Percentiles rank a stretch among this genome's conserved stretches.
Conservation (phyloP, 176 grass and related monocot genomes). For the Carex parvula region DNA sequence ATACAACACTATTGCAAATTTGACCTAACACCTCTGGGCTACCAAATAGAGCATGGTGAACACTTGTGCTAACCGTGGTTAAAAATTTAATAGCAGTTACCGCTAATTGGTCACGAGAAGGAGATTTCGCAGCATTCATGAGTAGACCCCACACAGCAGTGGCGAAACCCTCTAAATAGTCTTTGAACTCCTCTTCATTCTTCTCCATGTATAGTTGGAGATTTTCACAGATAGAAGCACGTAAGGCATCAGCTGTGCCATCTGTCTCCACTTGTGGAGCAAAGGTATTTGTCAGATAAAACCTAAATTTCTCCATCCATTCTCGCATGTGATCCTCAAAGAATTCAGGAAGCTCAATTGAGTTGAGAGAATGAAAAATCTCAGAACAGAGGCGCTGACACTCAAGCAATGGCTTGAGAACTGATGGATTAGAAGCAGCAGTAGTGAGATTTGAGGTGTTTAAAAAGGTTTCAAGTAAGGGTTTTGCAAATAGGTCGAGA, state of each 20-base stretch:
- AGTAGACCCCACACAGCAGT: conserved; percentile 84
- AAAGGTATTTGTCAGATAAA: conserved; percentile 73
- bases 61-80: conserved; percentile 86
- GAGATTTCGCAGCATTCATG: conserved; percentile 39
- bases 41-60: conserved; percentile 77
- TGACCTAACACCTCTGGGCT: conserved; percentile 62
- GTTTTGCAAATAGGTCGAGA: conserved; percentile 63
- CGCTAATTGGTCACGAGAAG: conserved; percentile 55
- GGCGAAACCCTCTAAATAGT: conserved; percentile 69
- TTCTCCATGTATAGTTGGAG: conserved; percentile 98
- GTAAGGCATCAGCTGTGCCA: conserved; percentile 61
- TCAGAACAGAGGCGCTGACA: conserved; percentile 81
- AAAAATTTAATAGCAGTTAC: conserved; percentile 92
- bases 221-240: conserved; percentile 77
- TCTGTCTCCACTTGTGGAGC: conserved; percentile 50
- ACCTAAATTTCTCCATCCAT: conserved; percentile 89
- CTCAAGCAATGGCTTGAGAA: conserved; percentile 61
- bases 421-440: conserved; percentile 32
- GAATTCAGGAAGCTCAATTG: conserved; percentile 89
- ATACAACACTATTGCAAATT: conserved; percentile 84
- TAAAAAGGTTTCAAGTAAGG: conserved; percentile 81
- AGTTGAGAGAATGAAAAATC: conserved; percentile 95
- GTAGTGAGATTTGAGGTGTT: conserved; percentile 56
- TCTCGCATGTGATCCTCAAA: conserved; percentile 96
- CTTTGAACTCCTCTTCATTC: conserved; percentile 89